Base-by-base conservation (phyloP, 2,329 filamentous ascomycete genomes). In the Penicillium digitatum region DNA sequence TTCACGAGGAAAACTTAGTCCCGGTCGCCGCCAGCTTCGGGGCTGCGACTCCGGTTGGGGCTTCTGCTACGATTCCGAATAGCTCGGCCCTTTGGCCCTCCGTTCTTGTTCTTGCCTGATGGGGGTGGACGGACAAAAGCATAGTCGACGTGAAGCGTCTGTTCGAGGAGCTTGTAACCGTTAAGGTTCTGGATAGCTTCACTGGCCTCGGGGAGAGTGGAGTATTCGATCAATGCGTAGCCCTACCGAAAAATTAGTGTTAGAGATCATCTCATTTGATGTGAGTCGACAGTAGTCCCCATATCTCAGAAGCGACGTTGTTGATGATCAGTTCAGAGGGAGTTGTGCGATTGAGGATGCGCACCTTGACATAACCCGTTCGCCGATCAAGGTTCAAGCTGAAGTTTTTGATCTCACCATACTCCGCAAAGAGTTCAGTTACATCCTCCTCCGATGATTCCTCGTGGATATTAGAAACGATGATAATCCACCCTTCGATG, bases 401-500 rank as follows among this genome's bases (percentile, higher is more conserved):
- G 65, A 86, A 72, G 66, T 87, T 87, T 77, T 86, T 86, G 66
- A 87, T 85, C 66, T 86, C 82, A 53, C 84, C 84, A 62, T 82
- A 84, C 58, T 87, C 84, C 56, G 82, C 83, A 68, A 87, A 87
- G 64, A 86, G 71, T 62, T 87, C 84, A 51, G 82, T 82, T 26
- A 87, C 72, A 59, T 87, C 84, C 71, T 87, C 84, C 68, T 87
- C 84, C n/a, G 78, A 82, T 10, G 84, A 82, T 68, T 87, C 84
- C 67, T 87, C 84, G 63, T 87, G 84, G 34, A 87, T 82, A 61
- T 87, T 87, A n/a, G 83, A 85, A 52, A 80, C 83, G n/a, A 86
- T 79, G 58, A 87, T 78, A 68, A 87, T 87, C 84, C 84, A 87
- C 60, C 84, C 84, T 69, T 87, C 84, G 63, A 87, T 87, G 64